Base-by-base conservation (phyloP, 1,284 basidiomycete species). In the Ganoderma meredithae region DNA sequence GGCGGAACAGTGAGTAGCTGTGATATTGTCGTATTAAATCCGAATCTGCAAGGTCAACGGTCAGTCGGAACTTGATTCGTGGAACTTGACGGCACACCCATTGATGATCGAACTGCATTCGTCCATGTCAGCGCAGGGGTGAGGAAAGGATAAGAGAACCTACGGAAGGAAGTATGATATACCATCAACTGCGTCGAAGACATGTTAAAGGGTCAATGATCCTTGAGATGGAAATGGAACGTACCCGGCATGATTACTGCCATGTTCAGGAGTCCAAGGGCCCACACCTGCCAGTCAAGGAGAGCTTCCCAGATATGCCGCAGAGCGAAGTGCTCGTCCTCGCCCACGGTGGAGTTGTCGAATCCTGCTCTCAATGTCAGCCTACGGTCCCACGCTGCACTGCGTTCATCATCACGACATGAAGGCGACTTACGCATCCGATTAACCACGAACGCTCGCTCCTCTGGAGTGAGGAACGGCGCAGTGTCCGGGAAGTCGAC, bases 1-100 rank as follows among this genome's bases (percentile, higher is more conserved):
- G 90, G 88, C 0, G 91, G 91, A 0, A 92, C 85, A 0, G 90
- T 91, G n/a, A 92, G 81, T 0, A 93, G 81, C 71, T 92, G 89
- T 65, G 85, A 88, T 68, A 89, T 81, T 0, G 88, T 79, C 2
- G 86, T 79, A 10, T 82, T 79, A 73, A 85, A 85, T 8, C 88
- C 89, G 64, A 91, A 90, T 40, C 86, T 88, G 64, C 22, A 15
- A 22, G 17, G 5, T 19, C 15, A 19, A 1, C 9, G 43, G 10
- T 27, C 3, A 27, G 36, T 13, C 2, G 6, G 25, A 15, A 13
- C 2, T 17, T 22, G 8, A 19, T 19, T 3, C n/a, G n/a, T n/a
- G n/a, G n/a, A n/a, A n/a, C n/a, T n/a, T n/a, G n/a, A n/a, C n/a
- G n/a, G n/a, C n/a, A n/a, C n/a, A n/a, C 82, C 41, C 76, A 85